Conservation (phyloP, 371 early-diverging fungal genomes). For the Lichtheimia corymbifera region DNA sequence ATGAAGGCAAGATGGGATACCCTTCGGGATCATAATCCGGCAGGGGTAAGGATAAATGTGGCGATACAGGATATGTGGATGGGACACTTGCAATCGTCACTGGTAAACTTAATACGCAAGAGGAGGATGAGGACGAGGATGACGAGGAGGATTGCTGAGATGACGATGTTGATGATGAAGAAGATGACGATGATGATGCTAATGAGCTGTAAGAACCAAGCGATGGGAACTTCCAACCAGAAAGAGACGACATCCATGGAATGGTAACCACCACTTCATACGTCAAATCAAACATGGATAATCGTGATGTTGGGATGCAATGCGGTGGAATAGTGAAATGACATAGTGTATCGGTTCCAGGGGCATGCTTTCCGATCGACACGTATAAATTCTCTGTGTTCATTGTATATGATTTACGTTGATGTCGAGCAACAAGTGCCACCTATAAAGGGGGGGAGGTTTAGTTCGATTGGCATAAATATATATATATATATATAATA, state of each 20-base stretch:
- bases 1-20: conserved; percentile 21
- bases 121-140: conserved; percentile 1
- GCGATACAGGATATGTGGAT: conserved; percentile 19
- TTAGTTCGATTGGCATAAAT: conserved; percentile 16
- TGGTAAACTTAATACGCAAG: conserved; percentile 21
- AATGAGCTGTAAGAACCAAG: conserved; percentile 7
- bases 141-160: no score
- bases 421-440: conserved; percentile 3
- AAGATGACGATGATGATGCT: conserved; percentile 5
- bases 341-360: conserved; percentile 26
- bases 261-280: conserved; percentile 37
- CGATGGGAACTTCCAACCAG: conserved; percentile 10
- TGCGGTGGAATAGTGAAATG: conserved; percentile 35
- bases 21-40: conserved; percentile 13
- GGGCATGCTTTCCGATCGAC: conserved; percentile 26
- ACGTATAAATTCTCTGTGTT: conserved; percentile 31
- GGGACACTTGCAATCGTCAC: conserved; percentile 40
- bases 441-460: not conserved
- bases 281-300: conserved; percentile 25
- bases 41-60: conserved; percentile 29
- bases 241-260: conserved; percentile 12
- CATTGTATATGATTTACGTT: conserved; percentile 30
- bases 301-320: conserved; percentile 33
- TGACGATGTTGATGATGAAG: not conserved
- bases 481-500: conserved; percentile 12